Percentiles rank a stretch among this genome's conserved stretches.
Conservation (phyloP, 805 yeast species). For the Kodamaea kakaduensis region DNA sequence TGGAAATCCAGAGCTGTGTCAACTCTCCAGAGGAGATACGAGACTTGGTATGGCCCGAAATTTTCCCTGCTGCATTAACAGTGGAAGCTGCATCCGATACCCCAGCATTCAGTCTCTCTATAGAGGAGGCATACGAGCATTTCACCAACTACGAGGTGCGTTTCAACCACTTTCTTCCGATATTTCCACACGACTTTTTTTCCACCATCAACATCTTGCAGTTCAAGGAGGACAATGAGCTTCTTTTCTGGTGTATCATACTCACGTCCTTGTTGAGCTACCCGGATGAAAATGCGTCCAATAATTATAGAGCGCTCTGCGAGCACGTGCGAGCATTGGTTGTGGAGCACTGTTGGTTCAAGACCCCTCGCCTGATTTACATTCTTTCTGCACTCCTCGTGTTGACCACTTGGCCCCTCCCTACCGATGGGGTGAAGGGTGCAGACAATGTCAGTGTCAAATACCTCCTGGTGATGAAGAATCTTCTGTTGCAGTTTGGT, state of each 20-base stretch:
- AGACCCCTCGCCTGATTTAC: conserved; percentile 43
- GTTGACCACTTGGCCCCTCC: conserved; percentile 46
- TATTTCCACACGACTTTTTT: conserved; percentile 20
- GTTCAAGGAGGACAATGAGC: conserved; percentile 25
- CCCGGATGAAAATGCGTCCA: conserved; percentile 12
- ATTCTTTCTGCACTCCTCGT: conserved; percentile 35
- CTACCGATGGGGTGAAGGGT: conserved; percentile 20
- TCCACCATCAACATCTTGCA: conserved; percentile 11
- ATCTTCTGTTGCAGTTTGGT: conserved; percentile 39
- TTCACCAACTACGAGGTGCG: conserved; percentile 23
- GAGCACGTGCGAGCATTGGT: conserved; percentile 36
- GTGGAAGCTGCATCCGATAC: conserved; percentile 1
- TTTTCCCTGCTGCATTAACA: background rate
- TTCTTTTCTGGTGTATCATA: conserved; percentile 41
- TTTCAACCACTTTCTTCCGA: conserved; percentile 32
- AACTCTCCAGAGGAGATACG: conserved; percentile 9
- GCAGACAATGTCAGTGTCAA: conserved; percentile 33
- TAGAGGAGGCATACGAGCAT: conserved; percentile 11
- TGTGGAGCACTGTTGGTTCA: conserved; percentile 40
- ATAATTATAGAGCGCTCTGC: conserved; percentile 22
- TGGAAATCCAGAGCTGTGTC: conserved; percentile 14
- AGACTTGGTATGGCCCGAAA: conserved; percentile 3
- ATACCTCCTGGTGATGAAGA: conserved; percentile 36
- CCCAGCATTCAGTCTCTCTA: conserved; percentile 10
- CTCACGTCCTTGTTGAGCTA: conserved; percentile 29